Evolutionary conservation across 2,329 filamentous ascomycete species (phyloP).

Genomic region (Rhinocladiella mackenziei): DNA sequence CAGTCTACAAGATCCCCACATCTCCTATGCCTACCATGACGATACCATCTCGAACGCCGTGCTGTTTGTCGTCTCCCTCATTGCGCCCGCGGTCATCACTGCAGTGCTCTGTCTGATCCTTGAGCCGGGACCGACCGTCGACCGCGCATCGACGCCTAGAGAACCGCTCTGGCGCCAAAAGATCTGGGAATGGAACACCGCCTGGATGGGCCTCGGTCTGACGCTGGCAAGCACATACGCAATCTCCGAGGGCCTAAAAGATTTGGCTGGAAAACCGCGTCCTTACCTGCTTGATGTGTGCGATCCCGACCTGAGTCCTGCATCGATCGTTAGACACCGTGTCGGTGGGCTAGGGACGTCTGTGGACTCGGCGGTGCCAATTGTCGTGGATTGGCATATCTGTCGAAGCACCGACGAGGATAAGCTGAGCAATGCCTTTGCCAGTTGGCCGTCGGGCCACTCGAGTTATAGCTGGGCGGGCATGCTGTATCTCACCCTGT

Average conservation of each 20-base stretch:
- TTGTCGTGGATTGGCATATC: slow-evolving; percentile 70
- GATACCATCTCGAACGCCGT: slow-evolving; percentile 69
- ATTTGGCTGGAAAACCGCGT: slow-evolving; percentile 60
- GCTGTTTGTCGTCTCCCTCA: slow-evolving; percentile 60
- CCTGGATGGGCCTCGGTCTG: slow-evolving; percentile 75
- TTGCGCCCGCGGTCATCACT: slow-evolving; percentile 65
- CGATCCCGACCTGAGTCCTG: slow-evolving; percentile 60
- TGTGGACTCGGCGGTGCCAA: slow-evolving; percentile 53
- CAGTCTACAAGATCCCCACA: slow-evolving; percentile 67
- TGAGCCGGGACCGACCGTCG: slow-evolving; percentile 67
- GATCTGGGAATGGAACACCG: slow-evolving; percentile 84
- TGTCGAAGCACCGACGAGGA: slow-evolving; percentile 63
- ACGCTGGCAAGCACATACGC: slow-evolving; percentile 69
- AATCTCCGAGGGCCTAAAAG: slow-evolving; percentile 83
- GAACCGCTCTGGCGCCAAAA: slow-evolving; percentile 71
- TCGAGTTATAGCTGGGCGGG: slow-evolving; percentile 72
- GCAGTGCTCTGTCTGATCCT: slow-evolving; percentile 63
- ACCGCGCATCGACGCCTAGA: slow-evolving; percentile 58
- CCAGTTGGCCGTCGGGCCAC: slow-evolving; percentile 77
- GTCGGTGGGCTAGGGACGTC: slow-evolving; percentile 56
- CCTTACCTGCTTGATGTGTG: slow-evolving; percentile 68
- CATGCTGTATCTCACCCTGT: slow-evolving; percentile 79
- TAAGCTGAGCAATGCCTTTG: slow-evolving; percentile 73
- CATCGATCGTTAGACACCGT: slow-evolving; percentile 55
- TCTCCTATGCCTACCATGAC: slow-evolving; percentile 70